Percentiles rank a stretch among this genome's conserved stretches.
These are phyloP conservation scores for Gymnopus androsaceus DNA, from an alignment of 1,284 basidiomycete species.

Conservation along the genomic window DNA sequence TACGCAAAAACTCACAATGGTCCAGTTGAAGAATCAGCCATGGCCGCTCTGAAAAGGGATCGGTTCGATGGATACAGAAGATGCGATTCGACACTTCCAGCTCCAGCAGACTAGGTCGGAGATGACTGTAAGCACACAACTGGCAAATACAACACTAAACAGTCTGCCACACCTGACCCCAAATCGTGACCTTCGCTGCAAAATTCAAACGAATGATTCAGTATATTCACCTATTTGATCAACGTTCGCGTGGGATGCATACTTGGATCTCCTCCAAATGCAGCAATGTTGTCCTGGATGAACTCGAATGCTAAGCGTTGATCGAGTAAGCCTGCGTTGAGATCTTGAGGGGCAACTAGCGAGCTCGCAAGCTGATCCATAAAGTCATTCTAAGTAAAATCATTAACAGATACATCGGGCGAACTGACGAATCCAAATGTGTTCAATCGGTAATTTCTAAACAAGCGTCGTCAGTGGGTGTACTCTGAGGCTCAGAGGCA, in stretches of 20 bases:
- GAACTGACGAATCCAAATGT: slow-evolving; percentile 61
- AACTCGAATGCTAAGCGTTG: slow-evolving; percentile 20
- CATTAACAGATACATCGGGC: too few relatives aligned
- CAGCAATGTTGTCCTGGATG: slow-evolving; percentile 20
- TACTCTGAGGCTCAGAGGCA: too few relatives aligned
- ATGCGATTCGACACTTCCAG: slow-evolving; percentile 54
- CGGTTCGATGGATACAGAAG: slow-evolving; percentile 44
- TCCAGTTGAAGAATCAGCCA: slow-evolving; percentile 55
- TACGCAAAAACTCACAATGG: slow-evolving; percentile 49
- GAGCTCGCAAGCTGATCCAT: slow-evolving; percentile 51
- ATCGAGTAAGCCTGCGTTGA: slow-evolving; percentile 21
- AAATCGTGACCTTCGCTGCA: slow-evolving; percentile 59
- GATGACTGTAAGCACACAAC: too few relatives aligned
- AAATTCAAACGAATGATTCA: not conserved
- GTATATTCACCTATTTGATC: not conserved
- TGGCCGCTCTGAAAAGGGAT: slow-evolving; percentile 52
- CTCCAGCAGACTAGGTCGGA: slow-evolving; percentile 53
- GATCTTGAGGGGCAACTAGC: slow-evolving; percentile 42
- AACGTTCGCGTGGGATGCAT: too few relatives aligned
- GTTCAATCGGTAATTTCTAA: slow-evolving; percentile 60
- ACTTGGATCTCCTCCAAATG: slow-evolving; percentile 23
- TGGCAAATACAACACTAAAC: too few relatives aligned
- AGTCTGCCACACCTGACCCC: slow-evolving; percentile 51
- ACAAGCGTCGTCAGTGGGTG: too few relatives aligned
- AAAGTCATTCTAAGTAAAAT: slow-evolving; percentile 11